Evolutionary conservation across 2,329 filamentous ascomycete genomes (phyloP), one percentile per base, ranked within the genome.

Genomic region (Aspergillus ochraceoroseus): DNA sequence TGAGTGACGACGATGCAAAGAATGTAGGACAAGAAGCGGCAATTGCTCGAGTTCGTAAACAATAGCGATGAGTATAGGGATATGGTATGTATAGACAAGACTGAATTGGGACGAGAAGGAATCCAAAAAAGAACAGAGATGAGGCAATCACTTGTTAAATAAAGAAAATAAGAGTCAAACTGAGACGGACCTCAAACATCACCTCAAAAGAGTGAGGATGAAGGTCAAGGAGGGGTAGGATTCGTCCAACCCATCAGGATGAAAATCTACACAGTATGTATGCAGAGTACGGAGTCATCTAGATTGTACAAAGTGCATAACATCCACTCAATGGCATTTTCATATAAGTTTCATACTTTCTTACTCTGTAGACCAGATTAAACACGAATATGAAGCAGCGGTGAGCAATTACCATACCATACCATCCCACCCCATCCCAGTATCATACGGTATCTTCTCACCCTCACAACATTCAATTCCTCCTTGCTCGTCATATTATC

Each of bases 11-110:
- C 41, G 33, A 28, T 32, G 32, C 17, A 33, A 42, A 30, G 51
- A 48, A 49, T 52, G 51, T 46, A 49, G 42, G 37, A 48, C 44
- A 52, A 46, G 44, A 49, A 45, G 48, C 31, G 29, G 30, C 29
- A 32, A n/a, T n/a, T n/a, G n/a, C n/a, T n/a, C n/a, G n/a, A n/a
- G n/a, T n/a, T n/a, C n/a, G n/a, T n/a, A n/a, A 19, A 32, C 19
- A 33, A 17, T 20, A 32, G 33, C 17, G 19, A 27, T 28, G 22
- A 38, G 25, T 34, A 26, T 37, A 30, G 33, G 36, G 32, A 15
- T 25, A 23, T 11, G 22, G 25, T 34, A 30, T 18, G 33, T 9
- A 13, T 27, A 18, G n/a, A 19, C 18, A 5, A 22, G 20, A 9
- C 20, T 22, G 20, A 9, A 9, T 9, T 22, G 20, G 20, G 20